Conservation (phyloP, 441 rosid species). For the Manihot esculenta region DNA sequence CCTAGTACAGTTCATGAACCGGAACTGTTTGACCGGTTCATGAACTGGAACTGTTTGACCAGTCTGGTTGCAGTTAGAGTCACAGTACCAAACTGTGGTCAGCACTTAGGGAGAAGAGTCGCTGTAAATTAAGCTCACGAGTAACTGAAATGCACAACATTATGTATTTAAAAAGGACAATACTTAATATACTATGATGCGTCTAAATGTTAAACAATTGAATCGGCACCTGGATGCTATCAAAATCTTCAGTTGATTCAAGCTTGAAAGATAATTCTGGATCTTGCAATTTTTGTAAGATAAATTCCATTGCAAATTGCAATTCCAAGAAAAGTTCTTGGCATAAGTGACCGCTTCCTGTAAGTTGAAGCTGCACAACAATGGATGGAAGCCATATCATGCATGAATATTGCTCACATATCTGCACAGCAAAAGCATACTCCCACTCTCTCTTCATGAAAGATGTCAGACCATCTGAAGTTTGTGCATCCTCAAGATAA, state of each 20-base stretch:
- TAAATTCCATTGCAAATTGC: conserved; percentile 60
- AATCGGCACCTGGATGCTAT: conserved; percentile 67
- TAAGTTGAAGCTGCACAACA: conserved; percentile 53
- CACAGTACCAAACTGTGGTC: no score
- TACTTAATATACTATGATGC: not conserved
- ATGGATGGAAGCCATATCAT: conserved; percentile 87
- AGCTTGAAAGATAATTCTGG: conserved; percentile 72
- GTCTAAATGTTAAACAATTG: conserved; percentile 18
- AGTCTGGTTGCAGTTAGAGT: no score
- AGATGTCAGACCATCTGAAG: conserved; percentile 38
- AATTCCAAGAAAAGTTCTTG: conserved; percentile 45
- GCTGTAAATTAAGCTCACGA: not conserved
- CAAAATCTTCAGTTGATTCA: conserved; percentile 58
- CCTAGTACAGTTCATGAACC: no score
- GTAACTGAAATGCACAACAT: not conserved
- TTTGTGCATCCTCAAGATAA: conserved; percentile 32
- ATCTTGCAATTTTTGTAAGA: conserved; percentile 68
- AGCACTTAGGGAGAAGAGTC: not conserved
- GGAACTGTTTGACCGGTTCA: no score
- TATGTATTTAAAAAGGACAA: not conserved
- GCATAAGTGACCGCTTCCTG: conserved; percentile 38
- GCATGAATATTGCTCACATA: conserved; percentile 82
- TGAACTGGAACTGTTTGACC: no score
- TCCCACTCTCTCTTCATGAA: conserved; percentile 73
- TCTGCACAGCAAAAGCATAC: conserved; percentile 67